Conservation (phyloP, 108 stramenopile genomes). For the Nitzschia sp. region DNA sequence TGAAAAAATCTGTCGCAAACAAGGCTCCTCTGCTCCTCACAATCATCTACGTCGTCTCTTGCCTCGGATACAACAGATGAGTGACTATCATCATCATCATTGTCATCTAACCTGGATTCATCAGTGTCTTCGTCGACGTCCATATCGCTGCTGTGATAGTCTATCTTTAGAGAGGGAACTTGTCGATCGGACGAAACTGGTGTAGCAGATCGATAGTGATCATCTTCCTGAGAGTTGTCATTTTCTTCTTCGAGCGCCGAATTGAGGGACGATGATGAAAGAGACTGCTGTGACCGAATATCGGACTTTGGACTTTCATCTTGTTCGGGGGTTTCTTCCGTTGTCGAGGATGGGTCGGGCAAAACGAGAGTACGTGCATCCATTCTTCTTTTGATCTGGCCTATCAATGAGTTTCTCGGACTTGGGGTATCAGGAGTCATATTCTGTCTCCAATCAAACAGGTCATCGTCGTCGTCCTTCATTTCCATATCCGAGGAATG, state of each 20-base stretch:
- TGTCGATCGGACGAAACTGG: too few relatives aligned
- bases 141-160: background rate
- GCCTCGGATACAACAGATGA: background rate
- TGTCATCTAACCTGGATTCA: background rate
- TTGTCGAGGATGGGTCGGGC: too few relatives aligned
- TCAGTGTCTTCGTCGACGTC: background rate
- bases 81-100: background rate
- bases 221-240: background rate
- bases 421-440: background rate
- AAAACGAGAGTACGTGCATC: background rate
- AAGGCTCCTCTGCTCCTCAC: background rate
- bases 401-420: background rate
- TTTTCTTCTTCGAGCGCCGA: too few relatives aligned
- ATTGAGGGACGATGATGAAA: too few relatives aligned
- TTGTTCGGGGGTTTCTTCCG: too few relatives aligned
- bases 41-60: background rate
- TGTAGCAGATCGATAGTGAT: background rate
- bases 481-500: background rate
- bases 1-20: background rate
- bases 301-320: too few relatives aligned
- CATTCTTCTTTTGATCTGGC: background rate
- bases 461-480: background rate
- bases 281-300: too few relatives aligned
- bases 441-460: constrained; percentile 2
- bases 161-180: too few relatives aligned